Evolutionary conservation across 805 yeast genomes (phyloP), one percentile per base, ranked within the genome.

Genomic region (Hanseniaspora clermontiae): DNA sequence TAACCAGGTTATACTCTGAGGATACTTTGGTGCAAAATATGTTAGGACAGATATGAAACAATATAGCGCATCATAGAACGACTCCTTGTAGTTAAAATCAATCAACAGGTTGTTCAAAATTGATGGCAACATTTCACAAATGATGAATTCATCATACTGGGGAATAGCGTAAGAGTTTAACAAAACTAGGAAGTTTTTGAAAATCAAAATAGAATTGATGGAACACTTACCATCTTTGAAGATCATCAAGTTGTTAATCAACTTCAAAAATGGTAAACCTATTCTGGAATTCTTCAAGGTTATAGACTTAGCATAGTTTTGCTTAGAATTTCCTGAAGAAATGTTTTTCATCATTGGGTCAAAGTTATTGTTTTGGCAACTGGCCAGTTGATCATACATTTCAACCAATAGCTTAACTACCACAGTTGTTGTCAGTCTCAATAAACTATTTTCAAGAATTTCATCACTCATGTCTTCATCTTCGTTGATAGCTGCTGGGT

Each of bases 391-490:
- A 1, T 95, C 95, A 36, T 86, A 85, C 50, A 89, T 74, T 66
- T 91, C 97, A 69, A 90, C 87, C 60, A 93, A 70, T 64, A 90
- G 75, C 58, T 97, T 74, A 55, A 84, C 96, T 11, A 87, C 87
- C 3, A 95, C 90, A 1, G 95, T 95, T 0, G 97, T 90, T 42
- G 93, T 77, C 67, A 93, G 97, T 62, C 98, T 76, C 59, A 91
- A 72, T 74, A 91, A 77, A 68, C 91, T 96, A 66, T 93, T 98
- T 62, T 91, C 97, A 86, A 93, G 84, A 95, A 93, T 93, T 66
- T 93, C 98, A 62, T 90, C 96, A n/a, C 93, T 83, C 64, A 91
- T 74, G 27, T 88, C 87, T 53, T 82, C 90, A 62, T 89, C 95
- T 59, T 81, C 83, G 45, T 77, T 76, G 2, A 84, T 83, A 36